A percentile compares a stretch with the other conserved stretches of the same genome.
Conservation (phyloP, 2,329 filamentous ascomycete species). For the Aureobasidium sp. region DNA sequence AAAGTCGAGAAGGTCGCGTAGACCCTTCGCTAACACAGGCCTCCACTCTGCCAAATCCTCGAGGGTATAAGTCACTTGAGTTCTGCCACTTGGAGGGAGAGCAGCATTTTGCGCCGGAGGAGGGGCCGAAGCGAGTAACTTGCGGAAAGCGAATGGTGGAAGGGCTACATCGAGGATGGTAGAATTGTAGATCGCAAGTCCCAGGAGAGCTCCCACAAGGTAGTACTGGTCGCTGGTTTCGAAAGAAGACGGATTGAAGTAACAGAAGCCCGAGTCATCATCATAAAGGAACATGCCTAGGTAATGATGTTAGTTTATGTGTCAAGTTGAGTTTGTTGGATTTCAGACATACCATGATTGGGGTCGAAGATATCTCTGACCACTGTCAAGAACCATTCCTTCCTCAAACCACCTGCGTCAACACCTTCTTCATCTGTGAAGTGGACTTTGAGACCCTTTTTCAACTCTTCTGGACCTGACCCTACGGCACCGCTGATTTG, state of each 20-base stretch:
- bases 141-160: constrained; percentile 82
- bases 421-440: constrained; percentile 86
- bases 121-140: constrained; percentile 72
- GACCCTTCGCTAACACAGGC: constrained; percentile 64
- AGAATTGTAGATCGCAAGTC: constrained; percentile 88
- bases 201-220: constrained; percentile 77
- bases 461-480: constrained; percentile 72
- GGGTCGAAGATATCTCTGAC: constrained; percentile 87
- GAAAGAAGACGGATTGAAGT: constrained; percentile 85
- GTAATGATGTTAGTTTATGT: neutral
- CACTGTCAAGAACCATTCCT: constrained; percentile 89
- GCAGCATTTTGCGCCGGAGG: constrained; percentile 42
- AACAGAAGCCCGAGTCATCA: constrained; percentile 82
- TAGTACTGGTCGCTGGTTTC: constrained; percentile 91
- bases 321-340: neutral
- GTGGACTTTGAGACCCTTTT: constrained; percentile 78
- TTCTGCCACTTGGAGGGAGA: constrained; percentile 21
- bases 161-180: constrained; percentile 88
- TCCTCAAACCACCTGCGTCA: constrained; percentile 79
- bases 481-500: constrained; percentile 80
- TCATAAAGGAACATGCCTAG: constrained; percentile 90
- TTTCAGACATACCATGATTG: constrained; percentile 62
- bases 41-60: constrained; percentile 78
- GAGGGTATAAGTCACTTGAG: constrained; percentile 61
- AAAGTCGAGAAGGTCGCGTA: constrained; percentile 69